Conservation (phyloP, 2,329 filamentous ascomycete genomes). For the Aureobasidium sp. region DNA sequence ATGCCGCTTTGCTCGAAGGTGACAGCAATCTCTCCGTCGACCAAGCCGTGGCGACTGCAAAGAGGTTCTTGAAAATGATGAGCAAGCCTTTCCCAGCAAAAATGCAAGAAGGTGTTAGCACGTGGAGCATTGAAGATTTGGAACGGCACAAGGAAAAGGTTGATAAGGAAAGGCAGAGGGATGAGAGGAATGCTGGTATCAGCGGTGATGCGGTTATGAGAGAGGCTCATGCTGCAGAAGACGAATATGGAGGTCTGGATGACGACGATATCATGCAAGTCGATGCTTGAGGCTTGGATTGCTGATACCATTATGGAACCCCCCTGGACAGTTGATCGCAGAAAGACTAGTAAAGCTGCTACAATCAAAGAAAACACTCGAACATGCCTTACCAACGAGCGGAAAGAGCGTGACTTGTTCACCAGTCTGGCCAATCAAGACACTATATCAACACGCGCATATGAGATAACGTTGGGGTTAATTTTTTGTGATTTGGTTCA, state of each 20-base stretch:
- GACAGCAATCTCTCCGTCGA: slow-evolving; percentile 90
- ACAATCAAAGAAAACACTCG: too few species aligned
- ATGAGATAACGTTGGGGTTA: too few species aligned
- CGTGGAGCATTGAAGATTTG: slow-evolving; percentile 77
- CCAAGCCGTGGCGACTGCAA: slow-evolving; percentile 83
- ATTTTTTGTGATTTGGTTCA: too few species aligned
- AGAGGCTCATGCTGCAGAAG: slow-evolving; percentile 22
- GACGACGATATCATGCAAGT: slow-evolving; percentile 32
- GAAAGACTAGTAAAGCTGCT: too few species aligned
- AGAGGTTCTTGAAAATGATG: slow-evolving; percentile 85
- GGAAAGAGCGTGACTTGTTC: too few species aligned
- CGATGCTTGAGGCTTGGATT: not conserved
- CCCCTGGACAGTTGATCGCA: too few species aligned
- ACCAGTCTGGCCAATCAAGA: too few species aligned
- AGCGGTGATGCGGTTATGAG: slow-evolving; percentile 27
- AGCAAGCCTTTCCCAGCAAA: slow-evolving; percentile 76
- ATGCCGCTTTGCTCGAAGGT: slow-evolving; percentile 72
- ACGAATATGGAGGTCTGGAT: slow-evolving; percentile 28
- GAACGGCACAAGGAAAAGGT: slow-evolving; percentile 68
- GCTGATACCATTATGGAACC: too few species aligned
- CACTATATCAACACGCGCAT: too few species aligned
- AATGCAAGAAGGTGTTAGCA: slow-evolving; percentile 87
- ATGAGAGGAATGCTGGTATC: slow-evolving; percentile 46
- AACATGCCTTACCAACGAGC: too few species aligned
- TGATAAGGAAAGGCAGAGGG: slow-evolving; percentile 58